phyloP scores from a whole-genome alignment of 345 rosid genomes.

The Dimocarpus longan region DNA sequence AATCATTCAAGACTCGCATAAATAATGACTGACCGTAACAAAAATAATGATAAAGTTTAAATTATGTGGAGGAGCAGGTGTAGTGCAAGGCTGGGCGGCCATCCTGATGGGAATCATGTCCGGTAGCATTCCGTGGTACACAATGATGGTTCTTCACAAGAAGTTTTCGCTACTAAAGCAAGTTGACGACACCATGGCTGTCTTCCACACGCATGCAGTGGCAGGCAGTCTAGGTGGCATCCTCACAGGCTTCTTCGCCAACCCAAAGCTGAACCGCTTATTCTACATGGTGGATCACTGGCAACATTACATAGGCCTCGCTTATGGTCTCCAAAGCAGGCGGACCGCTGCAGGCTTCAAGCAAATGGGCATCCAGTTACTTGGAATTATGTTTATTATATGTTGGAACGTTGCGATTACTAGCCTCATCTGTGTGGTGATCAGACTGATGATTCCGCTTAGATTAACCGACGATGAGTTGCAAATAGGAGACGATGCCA shows the following conservation, averaged over 20 bases:
- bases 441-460: constrained; percentile 47
- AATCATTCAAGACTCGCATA: no score
- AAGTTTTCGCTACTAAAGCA: constrained; percentile 55
- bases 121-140: constrained; percentile 77
- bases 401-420: constrained; percentile 38
- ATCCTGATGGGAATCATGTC: constrained; percentile 63
- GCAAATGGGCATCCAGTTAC: constrained; percentile 62
- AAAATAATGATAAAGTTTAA: no score
- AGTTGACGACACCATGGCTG: constrained; percentile 70
- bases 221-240: constrained; percentile 71
- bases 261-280: constrained; percentile 60
- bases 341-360: constrained; percentile 39
- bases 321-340: constrained; percentile 44
- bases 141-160: constrained; percentile 80
- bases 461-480: constrained; percentile 58
- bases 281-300: constrained; percentile 40
- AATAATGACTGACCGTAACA: no score
- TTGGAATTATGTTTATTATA: constrained; percentile 50
- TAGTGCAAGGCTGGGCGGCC: constrained; percentile 82
- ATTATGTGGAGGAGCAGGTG: constrained; percentile 35
- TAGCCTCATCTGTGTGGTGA: constrained; percentile 47
- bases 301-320: constrained; percentile 56
- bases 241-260: constrained; percentile 61
- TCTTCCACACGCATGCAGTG: constrained; percentile 72
- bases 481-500: constrained; percentile 58